phyloP scores from a whole-genome alignment of 306 rosid genomes.

The Elaeagnus macrophylla region DNA sequence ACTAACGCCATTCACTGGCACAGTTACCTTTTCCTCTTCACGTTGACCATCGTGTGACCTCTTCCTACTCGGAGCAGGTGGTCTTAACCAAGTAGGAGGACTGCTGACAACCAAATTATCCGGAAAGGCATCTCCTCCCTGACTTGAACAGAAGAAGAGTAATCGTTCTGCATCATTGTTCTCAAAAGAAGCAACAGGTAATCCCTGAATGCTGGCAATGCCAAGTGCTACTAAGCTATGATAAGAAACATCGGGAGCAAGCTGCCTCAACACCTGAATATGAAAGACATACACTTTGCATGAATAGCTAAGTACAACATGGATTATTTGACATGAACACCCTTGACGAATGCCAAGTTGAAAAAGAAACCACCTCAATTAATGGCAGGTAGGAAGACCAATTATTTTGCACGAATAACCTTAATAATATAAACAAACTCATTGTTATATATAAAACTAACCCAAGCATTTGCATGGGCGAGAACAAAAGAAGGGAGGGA shows the following conservation, averaged over 20 bases:
- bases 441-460: too few relatives aligned
- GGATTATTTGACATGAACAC: too few relatives aligned
- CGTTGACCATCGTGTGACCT: constrained; percentile 20
- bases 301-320: too few relatives aligned
- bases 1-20: constrained; percentile 45
- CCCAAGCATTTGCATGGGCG: too few relatives aligned
- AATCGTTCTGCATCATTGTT: constrained; percentile 93
- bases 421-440: too few relatives aligned
- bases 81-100: constrained; percentile 77
- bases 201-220: constrained; percentile 88
- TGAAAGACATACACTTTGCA: neutral
- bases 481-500: neutral
- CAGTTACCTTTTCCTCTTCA: constrained; percentile 41
- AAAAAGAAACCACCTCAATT: too few relatives aligned
- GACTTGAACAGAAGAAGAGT: constrained; percentile 67
- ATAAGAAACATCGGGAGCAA: constrained; percentile 82
- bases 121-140: constrained; percentile 28
- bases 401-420: too few relatives aligned
- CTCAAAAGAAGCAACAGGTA: constrained; percentile 87
- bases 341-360: too few relatives aligned
- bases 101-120: constrained; percentile 37
- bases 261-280: constrained; percentile 92
- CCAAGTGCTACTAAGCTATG: constrained; percentile 94
- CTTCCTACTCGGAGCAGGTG: constrained; percentile 88
- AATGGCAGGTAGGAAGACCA: too few relatives aligned